Evolutionary conservation across 2,329 filamentous ascomycete species (phyloP).

Genomic region (Cryoendolithus antarcticus): DNA sequence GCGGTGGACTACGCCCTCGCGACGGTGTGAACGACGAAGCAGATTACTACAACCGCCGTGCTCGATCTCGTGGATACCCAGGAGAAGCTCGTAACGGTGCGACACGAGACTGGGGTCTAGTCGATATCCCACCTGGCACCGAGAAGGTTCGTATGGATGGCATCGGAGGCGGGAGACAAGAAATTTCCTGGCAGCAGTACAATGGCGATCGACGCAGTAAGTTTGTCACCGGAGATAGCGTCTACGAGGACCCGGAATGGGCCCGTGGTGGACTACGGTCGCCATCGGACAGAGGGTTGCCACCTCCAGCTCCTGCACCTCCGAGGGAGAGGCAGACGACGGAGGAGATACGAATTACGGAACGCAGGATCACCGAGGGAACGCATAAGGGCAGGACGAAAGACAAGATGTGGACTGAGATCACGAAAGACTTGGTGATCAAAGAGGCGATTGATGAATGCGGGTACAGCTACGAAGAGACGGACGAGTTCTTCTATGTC

Average conservation of each 20-base stretch:
- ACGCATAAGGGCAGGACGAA: constrained; percentile 11
- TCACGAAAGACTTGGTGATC: constrained; percentile 82
- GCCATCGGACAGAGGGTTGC: constrained; percentile 2
- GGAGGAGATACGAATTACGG: constrained; percentile 30
- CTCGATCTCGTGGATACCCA: constrained; percentile 53
- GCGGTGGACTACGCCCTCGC: constrained; percentile 38
- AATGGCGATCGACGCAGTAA: constrained; percentile 64
- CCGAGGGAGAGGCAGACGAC: constrained; percentile 4
- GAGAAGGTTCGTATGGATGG: constrained; percentile 75
- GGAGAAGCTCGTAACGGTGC: constrained; percentile 64
- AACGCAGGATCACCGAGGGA: constrained; percentile 5
- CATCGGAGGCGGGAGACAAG: constrained; percentile 58
- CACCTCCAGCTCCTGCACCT: constrained; percentile 14
- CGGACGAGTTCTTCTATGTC: constrained; percentile 78
- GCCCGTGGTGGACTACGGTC: neutral
- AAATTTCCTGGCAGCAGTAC: constrained; percentile 68
- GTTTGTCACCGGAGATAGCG: constrained; percentile 57
- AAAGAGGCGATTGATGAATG: constrained; percentile 74
- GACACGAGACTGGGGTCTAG: constrained; percentile 65
- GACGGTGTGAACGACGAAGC: constrained; percentile 42
- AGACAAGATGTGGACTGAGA: constrained; percentile 78
- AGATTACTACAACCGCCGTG: constrained; percentile 55
- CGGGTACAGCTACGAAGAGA: constrained; percentile 86
- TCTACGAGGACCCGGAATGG: constrained; percentile 22
- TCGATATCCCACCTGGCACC: constrained; percentile 75